These are phyloP conservation scores for Rosa multiflora DNA, from an alignment of 306 rosid genomes.

Conservation along the genomic window DNA sequence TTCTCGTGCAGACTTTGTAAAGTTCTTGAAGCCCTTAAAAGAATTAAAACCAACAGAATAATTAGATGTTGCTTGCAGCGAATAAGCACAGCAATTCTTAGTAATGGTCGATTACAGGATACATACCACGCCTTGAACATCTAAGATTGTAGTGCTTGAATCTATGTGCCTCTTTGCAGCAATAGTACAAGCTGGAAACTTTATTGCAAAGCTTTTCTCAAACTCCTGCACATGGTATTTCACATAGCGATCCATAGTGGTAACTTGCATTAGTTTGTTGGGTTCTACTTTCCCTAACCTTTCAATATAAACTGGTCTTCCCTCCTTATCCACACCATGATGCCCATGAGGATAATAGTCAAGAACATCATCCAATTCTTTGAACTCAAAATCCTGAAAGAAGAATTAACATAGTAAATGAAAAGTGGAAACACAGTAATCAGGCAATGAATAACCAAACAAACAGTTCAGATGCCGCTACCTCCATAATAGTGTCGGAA, in stretches of 20 bases:
- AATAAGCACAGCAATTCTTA: slow-evolving; percentile 5
- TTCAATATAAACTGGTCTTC: slow-evolving; percentile 94
- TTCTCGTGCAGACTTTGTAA: slow-evolving; percentile 88
- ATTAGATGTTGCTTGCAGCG: slow-evolving; percentile 8
- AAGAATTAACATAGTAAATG: slow-evolving; percentile 23
- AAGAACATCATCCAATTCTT: slow-evolving; percentile 68
- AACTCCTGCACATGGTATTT: slow-evolving; percentile 88
- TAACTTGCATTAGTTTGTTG: slow-evolving; percentile 87
- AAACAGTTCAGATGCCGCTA: slow-evolving; percentile 22
- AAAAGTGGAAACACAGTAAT: slow-evolving; percentile 10
- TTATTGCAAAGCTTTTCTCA: slow-evolving; percentile 78
- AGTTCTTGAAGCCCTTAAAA: slow-evolving; percentile 84
- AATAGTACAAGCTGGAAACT: slow-evolving; percentile 93
- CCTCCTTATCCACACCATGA: slow-evolving; percentile 98
- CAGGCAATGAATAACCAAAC: slow-evolving; percentile 15
- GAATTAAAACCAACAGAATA: slow-evolving; percentile 19
- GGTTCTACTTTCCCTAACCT: slow-evolving; percentile 95
- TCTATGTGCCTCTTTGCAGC: slow-evolving; percentile 97
- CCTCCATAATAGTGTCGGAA: slow-evolving; percentile 78
- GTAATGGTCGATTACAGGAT: slow-evolving; percentile 18
- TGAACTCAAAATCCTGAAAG: slow-evolving; percentile 80
- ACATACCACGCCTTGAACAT: slow-evolving; percentile 99
- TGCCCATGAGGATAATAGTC: slow-evolving; percentile 88
- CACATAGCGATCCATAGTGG: slow-evolving; percentile 87
- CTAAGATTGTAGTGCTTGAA: slow-evolving; percentile 91